Evolutionary conservation across 345 rosid species (phyloP).

Genomic region (Salix caprea): DNA sequence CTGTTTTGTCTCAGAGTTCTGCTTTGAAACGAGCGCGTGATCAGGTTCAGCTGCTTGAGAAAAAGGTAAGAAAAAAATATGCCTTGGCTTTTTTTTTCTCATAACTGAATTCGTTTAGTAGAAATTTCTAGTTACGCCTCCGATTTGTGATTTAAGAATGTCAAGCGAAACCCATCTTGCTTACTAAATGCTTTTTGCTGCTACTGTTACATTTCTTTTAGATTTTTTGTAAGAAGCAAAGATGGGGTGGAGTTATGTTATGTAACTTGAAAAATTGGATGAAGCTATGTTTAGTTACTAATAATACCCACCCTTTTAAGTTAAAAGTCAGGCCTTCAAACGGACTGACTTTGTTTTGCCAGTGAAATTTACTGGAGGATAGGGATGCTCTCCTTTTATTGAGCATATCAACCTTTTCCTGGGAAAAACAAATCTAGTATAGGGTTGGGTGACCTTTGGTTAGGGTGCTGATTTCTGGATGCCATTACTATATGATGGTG

Average conservation of each 20-base stretch:
- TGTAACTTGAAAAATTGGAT: not conserved
- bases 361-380: not conserved
- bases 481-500: not conserved
- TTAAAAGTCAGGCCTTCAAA: not conserved
- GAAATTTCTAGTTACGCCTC: not conserved
- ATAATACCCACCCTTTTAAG: too few species aligned
- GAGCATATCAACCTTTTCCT: constrained; percentile 1
- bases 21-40: constrained; percentile 61
- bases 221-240: not conserved
- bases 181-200: too few species aligned
- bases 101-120: not conserved
- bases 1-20: constrained; percentile 53
- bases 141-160: too few species aligned
- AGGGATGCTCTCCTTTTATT: not conserved
- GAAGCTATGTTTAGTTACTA: too few species aligned
- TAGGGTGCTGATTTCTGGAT: not conserved
- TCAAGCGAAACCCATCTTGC: too few species aligned
- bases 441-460: not conserved
- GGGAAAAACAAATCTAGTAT: not conserved
- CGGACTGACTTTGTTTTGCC: not conserved
- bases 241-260: not conserved
- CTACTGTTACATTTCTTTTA: too few species aligned
- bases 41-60: constrained; percentile 59
- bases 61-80: constrained; percentile 43
- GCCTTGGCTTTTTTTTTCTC: not conserved